Percentiles rank a stretch among this genome's conserved stretches.
phyloP scores from a whole-genome alignment of 169 alveolate genomes.

The Eimeria maxima region DNA sequence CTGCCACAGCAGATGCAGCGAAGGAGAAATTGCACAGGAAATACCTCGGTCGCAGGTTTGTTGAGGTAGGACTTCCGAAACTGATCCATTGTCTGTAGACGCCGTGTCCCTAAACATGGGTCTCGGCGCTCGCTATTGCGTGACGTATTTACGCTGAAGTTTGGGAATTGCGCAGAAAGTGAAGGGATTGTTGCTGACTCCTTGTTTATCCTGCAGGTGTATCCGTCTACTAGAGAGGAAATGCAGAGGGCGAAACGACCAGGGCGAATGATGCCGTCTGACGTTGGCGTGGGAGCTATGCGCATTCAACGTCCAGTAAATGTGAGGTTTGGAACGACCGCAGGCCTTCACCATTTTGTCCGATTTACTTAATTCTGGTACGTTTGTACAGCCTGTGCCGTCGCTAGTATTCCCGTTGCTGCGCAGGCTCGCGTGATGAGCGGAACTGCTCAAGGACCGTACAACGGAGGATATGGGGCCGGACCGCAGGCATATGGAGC shows the following conservation, averaged over 20 bases:
- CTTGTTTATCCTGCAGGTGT: constrained; percentile 15
- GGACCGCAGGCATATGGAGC: constrained; percentile 70
- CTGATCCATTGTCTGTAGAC: neutral
- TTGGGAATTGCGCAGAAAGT: neutral
- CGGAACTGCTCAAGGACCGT: constrained; percentile 64
- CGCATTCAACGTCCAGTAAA: constrained; percentile 71
- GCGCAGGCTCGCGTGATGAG: constrained; percentile 71
- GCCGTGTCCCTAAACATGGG: neutral
- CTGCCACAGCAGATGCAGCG: constrained; percentile 83
- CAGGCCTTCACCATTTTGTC: neutral
- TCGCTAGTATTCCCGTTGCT: neutral
- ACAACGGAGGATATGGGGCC: constrained; percentile 65
- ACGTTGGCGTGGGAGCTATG: constrained; percentile 71
- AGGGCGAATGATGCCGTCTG: constrained; percentile 64
- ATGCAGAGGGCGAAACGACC: constrained; percentile 78
- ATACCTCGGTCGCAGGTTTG: constrained; percentile 76
- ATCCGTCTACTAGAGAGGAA: constrained; percentile 81
- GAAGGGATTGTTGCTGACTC: neutral
- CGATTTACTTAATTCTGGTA: neutral
- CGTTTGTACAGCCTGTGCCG: neutral
- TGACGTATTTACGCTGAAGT: neutral
- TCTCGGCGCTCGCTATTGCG: neutral
- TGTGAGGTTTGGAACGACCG: neutral
- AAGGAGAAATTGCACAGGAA: constrained; percentile 76
- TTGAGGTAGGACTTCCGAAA: constrained; percentile 48